phyloP scores from a whole-genome alignment of 1,284 basidiomycete genomes.

The Lentinula novae-zelandiae region DNA sequence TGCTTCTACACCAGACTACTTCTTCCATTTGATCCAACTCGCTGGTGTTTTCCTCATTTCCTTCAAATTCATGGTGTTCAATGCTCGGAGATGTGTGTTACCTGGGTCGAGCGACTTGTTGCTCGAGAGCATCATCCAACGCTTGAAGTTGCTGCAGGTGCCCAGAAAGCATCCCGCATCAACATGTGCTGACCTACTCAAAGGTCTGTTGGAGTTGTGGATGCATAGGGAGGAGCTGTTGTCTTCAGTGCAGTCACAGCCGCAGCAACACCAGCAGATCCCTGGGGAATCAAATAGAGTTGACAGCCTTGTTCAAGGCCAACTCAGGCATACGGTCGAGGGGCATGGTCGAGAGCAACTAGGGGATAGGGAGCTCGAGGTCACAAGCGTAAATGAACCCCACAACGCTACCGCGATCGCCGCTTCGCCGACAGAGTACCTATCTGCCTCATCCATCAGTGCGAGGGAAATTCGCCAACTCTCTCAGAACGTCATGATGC shows the following conservation, averaged over 20 bases:
- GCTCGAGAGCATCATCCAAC: background rate
- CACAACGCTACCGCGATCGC: background rate
- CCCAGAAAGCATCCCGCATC: constrained; percentile 5
- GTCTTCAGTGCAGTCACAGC: background rate
- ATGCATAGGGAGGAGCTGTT: background rate
- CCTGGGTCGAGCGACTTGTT: background rate
- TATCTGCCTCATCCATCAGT: background rate
- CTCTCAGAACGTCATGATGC: background rate
- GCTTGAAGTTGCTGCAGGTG: background rate
- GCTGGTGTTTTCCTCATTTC: background rate
- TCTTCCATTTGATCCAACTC: constrained; percentile 6
- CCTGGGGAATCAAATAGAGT: too few relatives aligned
- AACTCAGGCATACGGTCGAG: background rate
- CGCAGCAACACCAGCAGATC: background rate
- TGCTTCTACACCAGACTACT: constrained; percentile 1
- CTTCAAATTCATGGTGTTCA: constrained; percentile 11
- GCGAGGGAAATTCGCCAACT: background rate
- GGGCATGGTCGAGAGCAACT: background rate
- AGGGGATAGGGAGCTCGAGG: background rate
- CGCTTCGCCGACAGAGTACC: background rate
- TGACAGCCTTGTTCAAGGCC: too few relatives aligned
- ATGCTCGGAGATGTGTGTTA: background rate
- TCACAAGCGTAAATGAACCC: background rate
- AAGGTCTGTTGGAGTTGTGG: constrained; percentile 5
- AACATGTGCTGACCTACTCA: constrained; percentile 7